A percentile compares a stretch with the other conserved stretches of the same genome.
phyloP scores from a whole-genome alignment of 441 rosid species.

The Euphorbia schlechtendalii region DNA sequence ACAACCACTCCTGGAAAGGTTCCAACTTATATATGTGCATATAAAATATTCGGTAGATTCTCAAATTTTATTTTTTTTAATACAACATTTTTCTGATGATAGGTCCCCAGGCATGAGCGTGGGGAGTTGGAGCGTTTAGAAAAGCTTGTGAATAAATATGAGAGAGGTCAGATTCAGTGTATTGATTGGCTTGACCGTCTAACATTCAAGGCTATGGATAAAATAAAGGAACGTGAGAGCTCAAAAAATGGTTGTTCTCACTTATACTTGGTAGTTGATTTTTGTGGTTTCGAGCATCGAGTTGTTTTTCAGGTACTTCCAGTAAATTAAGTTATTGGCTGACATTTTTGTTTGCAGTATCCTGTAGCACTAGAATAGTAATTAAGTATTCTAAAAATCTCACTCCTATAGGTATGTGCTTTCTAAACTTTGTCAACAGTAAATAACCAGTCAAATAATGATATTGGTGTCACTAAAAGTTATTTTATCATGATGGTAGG shows the following conservation, averaged over 20 bases:
- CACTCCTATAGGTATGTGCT: not conserved
- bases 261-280: constrained; percentile 77
- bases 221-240: constrained; percentile 73
- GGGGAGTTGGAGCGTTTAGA: constrained; percentile 94
- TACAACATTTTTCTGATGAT: not conserved
- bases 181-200: constrained; percentile 93
- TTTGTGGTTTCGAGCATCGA: constrained; percentile 89
- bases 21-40: constrained; percentile 18
- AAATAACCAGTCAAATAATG: not conserved
- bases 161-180: constrained; percentile 81
- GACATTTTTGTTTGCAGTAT: constrained; percentile 2
- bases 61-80: constrained; percentile 7
- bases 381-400: constrained; percentile 3
- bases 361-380: constrained; percentile 1
- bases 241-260: constrained; percentile 62
- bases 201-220: constrained; percentile 76
- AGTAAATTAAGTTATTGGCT: constrained; percentile 1
- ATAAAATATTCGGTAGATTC: constrained; percentile 6
- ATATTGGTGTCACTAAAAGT: not conserved
- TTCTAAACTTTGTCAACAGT: not conserved
- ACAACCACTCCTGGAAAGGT: constrained; percentile 98
- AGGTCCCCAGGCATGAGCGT: constrained; percentile 92
- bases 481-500: not conserved
- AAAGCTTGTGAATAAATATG: constrained; percentile 88
- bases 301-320: constrained; percentile 90